Evolutionary conservation across 164 flowering plant genomes (phyloP).

Genomic region (Magnolia changhungtana): DNA sequence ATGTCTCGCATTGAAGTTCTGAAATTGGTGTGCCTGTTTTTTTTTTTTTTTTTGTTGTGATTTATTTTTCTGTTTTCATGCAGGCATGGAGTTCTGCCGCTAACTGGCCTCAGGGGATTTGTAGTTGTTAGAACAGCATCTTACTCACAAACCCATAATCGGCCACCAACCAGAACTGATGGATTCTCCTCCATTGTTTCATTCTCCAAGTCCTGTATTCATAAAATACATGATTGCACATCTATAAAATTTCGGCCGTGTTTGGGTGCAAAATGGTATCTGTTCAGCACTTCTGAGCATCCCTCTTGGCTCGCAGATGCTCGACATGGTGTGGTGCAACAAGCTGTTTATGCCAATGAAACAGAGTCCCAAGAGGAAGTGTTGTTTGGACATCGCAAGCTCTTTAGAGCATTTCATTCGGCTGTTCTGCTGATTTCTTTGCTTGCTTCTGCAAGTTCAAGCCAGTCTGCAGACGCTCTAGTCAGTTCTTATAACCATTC

Average conservation of each 20-base stretch:
- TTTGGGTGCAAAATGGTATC: neutral
- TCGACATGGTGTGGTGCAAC: neutral
- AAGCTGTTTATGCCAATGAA: neutral
- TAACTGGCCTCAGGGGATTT: slow-evolving; percentile 4
- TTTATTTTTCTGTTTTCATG: neutral
- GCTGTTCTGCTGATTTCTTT: slow-evolving; percentile 3
- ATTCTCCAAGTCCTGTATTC: neutral
- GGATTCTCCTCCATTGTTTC: neutral
- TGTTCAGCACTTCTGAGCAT: neutral
- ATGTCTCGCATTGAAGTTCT: neutral
- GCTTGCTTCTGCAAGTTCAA: slow-evolving; percentile 5
- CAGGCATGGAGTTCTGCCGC: slow-evolving; percentile 11
- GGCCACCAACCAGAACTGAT: neutral
- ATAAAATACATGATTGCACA: neutral
- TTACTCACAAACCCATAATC: neutral
- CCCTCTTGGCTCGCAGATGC: slow-evolving; percentile 4
- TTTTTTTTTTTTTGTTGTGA: no score
- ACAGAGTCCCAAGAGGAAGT: neutral
- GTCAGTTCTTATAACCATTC: neutral
- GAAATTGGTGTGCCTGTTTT: neutral
- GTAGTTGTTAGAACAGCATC: neutral
- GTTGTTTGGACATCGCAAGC: neutral
- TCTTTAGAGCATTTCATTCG: neutral
- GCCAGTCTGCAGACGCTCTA: neutral
- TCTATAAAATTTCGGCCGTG: neutral